Evolutionary conservation across 176 grass and related monocot species (phyloP).

Genomic region (Miscanthus lutarioriparius): DNA sequence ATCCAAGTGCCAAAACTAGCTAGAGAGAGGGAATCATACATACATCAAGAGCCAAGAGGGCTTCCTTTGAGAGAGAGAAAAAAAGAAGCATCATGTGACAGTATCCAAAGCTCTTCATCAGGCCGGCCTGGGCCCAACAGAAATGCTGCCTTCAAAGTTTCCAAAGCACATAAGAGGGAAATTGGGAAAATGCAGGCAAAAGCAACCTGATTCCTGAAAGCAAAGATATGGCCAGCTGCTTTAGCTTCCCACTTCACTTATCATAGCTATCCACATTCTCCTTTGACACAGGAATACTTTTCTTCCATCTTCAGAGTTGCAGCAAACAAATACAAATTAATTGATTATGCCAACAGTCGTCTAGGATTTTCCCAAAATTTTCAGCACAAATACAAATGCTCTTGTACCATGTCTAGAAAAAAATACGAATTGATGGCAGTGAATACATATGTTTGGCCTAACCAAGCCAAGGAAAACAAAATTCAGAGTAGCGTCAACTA

Average conservation of each 20-base stretch:
- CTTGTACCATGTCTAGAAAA: too few species aligned
- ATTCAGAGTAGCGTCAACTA: too few species aligned
- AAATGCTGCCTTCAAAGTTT: background rate
- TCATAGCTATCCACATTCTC: background rate
- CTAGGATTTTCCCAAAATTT: too few species aligned
- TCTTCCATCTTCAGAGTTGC: too few species aligned
- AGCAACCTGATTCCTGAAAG: slow-evolving; percentile 31
- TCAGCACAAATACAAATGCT: too few species aligned
- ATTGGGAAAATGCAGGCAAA: background rate
- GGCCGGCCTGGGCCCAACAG: background rate
- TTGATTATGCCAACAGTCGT: too few species aligned
- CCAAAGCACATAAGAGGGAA: background rate
- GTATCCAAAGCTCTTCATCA: background rate
- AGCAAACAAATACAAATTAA: too few species aligned
- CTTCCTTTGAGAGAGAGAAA: background rate
- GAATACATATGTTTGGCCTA: too few species aligned
- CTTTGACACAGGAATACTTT: too few species aligned
- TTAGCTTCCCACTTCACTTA: slow-evolving; percentile 20
- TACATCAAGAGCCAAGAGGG: background rate
- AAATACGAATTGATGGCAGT: too few species aligned
- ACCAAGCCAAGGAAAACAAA: too few species aligned
- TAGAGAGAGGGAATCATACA: background rate
- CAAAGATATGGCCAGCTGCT: slow-evolving; percentile 5
- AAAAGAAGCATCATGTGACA: too few species aligned
- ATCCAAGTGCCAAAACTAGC: background rate